A percentile compares a stretch with the other conserved stretches of the same genome.
Conservation (phyloP, 78 protist genomes). For the Polysphondylium violaceum region DNA sequence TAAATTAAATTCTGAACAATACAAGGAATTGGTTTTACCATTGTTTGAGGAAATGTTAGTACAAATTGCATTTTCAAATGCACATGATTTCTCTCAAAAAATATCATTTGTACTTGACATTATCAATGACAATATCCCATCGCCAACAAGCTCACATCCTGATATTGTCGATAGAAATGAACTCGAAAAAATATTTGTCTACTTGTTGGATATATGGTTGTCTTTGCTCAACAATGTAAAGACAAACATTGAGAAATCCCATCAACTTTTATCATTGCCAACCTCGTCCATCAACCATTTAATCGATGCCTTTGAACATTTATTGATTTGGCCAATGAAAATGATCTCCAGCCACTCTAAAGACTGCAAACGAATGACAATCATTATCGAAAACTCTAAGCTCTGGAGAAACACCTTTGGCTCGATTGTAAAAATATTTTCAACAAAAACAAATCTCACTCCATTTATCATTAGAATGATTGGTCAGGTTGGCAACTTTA, state of each 20-base stretch:
- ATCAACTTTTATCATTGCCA: slow-evolving; percentile 8
- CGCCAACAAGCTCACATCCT: neutral
- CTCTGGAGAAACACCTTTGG: slow-evolving; percentile 3
- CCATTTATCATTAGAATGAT: neutral
- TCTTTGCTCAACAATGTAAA: neutral
- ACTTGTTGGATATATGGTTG: slow-evolving; percentile 27
- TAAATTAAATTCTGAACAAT: slow-evolving; percentile 7
- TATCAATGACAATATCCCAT: neutral
- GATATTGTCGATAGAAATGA: neutral
- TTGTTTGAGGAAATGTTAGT: slow-evolving; percentile 21
- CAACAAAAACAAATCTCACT: neutral
- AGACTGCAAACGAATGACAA: neutral
- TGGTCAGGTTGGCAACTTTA: neutral
- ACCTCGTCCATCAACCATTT: neutral
- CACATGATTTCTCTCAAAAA: neutral
- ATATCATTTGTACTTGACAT: slow-evolving; percentile 17
- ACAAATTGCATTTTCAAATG: slow-evolving; percentile 8
- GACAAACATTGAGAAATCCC: slow-evolving; percentile 15
- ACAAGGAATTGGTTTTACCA: slow-evolving; percentile 4
- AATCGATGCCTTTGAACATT: neutral
- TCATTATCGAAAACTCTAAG: neutral
- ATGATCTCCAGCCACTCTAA: neutral
- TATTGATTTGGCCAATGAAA: slow-evolving; percentile 37
- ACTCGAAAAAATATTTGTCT: neutral
- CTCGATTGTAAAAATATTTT: neutral